Base-by-base conservation (phyloP, 345 rosid genomes). In the Sonneratia caseolaris region DNA sequence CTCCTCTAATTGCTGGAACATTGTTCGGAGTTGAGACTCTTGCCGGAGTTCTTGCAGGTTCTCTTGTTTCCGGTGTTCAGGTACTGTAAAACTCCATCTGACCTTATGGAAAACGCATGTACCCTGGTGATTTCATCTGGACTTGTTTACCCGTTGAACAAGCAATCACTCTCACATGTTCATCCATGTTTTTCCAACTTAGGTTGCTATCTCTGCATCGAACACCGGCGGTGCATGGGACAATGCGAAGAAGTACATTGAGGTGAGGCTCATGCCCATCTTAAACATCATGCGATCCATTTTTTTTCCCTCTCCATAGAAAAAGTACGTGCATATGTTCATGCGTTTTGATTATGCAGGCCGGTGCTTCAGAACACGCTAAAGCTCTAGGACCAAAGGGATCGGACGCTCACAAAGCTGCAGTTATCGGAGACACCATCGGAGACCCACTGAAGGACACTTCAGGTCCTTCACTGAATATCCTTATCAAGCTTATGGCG, bases 151-250 rank as follows among this genome's bases (percentile, higher is more conserved):
- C 51, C 1, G 15, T 13, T 47, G 15, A 47, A 47, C 51, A 5
- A 47, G 51, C 51, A 47, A 13, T 9, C 51, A 47, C 51, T 47
- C 51, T 47, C 0, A 13, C 15, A 47, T 47, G 43, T 36, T 21
- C 56, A 10, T 59, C 59, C n/a, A 6, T 53, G 72, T 16, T 35
- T 57, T 36, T 65, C 40, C 4, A 67, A 4, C 35, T 64, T 53
- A 88, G 89, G 87, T 87, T 73, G 94, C 94, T 57, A 87, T 89
- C 64, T 89, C 91, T 21, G 88, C 91, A 53, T 89, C 94, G 0
- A 89, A 89, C 83, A 87, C 91, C 0, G 89, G 91, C 40, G 94
- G 91, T 32, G 90, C 91, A 3, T 85, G 88, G 88, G 91, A 89
- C 35, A 89, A 89, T 66, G 91, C 90, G 27, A 87, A 89, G 85